Evolutionary conservation across 2,329 filamentous ascomycete species (phyloP).

Genomic region (Ilyonectria mors-panacis): DNA sequence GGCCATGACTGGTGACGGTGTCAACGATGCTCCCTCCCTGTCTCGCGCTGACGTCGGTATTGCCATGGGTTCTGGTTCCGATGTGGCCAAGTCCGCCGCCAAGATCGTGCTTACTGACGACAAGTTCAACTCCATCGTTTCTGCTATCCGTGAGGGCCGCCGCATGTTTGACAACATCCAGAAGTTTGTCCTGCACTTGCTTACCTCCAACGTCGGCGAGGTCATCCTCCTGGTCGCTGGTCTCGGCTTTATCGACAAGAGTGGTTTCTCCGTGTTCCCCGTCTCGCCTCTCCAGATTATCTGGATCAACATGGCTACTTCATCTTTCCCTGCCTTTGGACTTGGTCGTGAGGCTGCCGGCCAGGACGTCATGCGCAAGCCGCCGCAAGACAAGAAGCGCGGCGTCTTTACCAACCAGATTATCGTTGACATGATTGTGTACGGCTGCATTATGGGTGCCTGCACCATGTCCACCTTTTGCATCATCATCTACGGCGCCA

Average conservation of each 20-base stretch:
- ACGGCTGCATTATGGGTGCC: conserved; percentile 83
- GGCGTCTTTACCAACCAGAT: conserved; percentile 86
- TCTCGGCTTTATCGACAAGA: conserved; percentile 82
- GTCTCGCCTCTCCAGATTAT: conserved; percentile 89
- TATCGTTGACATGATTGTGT: conserved; percentile 83
- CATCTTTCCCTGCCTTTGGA: conserved; percentile 89
- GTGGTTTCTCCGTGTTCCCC: conserved; percentile 85
- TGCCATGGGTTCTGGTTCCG: conserved; percentile 90
- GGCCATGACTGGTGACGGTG: conserved; percentile 91
- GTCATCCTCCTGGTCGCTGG: conserved; percentile 86
- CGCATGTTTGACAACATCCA: conserved; percentile 93
- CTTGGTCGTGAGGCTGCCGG: conserved; percentile 84
- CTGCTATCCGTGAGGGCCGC: conserved; percentile 85
- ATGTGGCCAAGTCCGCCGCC: conserved; percentile 87
- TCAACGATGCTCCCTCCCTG: conserved; percentile 88
- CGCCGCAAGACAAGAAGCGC: conserved; percentile 77
- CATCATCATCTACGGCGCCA: conserved; percentile 72
- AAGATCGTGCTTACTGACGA: conserved; percentile 90
- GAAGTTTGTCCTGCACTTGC: conserved; percentile 86
- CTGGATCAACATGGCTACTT: conserved; percentile 96
- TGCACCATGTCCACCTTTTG: conserved; percentile 77
- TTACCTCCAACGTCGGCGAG: conserved; percentile 87
- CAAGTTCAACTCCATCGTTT: conserved; percentile 89
- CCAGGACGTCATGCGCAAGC: conserved; percentile 83
- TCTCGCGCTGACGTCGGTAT: conserved; percentile 89